Base-by-base conservation (phyloP, 495 filamentous ascomycete species). In the Podospora anserina region DNA sequence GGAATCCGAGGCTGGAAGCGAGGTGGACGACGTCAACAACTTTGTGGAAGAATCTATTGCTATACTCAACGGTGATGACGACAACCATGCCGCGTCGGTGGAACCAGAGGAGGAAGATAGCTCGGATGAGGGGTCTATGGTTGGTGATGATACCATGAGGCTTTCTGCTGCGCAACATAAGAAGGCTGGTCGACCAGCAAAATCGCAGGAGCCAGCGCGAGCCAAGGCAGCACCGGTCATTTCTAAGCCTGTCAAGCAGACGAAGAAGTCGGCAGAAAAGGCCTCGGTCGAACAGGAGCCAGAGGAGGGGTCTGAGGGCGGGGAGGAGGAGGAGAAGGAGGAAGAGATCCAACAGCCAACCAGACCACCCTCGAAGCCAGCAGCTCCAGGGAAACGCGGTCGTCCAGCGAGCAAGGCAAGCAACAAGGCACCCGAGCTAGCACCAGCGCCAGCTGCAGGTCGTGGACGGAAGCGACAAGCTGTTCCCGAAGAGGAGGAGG, bases 11-110 rank as follows among this genome's bases (percentile, higher is more conserved):
- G 70, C 72, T 18, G 74, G 77, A 6, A 63, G 60, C 60, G 73
- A 73, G 19, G 71, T 68, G 2, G 72, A 74, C 60, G 68, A 67
- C 16, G 68, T 72, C 18, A 66, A 70, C 15, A 55, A 63, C 39
- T 76, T 73, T 54, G 66, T 76, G 16, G 77, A 79, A 13, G 77
- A 80, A 68, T 76, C 79, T 39, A 75, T 81, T 69, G 77, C 72
- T 39, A 78, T 83, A 66, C 63, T 78, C 27, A 71, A 77, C 67
- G 74, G 64, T 1, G 69, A 68, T 30, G 73, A 75, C 65, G 72
- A 78, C 34, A 55, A 72, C 5, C 44, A 66, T 7, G 28, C 68
- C 30, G 27, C 61, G 28, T 59, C 65, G 28, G 3, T 59, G 66
- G 71, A 75, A 2, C 61, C 71, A 18, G 72, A 74, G 32, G 71